These are phyloP conservation scores for Thielaviopsis cerberus DNA, from an alignment of 2,329 filamentous ascomycete species.

Conservation along the genomic window DNA sequence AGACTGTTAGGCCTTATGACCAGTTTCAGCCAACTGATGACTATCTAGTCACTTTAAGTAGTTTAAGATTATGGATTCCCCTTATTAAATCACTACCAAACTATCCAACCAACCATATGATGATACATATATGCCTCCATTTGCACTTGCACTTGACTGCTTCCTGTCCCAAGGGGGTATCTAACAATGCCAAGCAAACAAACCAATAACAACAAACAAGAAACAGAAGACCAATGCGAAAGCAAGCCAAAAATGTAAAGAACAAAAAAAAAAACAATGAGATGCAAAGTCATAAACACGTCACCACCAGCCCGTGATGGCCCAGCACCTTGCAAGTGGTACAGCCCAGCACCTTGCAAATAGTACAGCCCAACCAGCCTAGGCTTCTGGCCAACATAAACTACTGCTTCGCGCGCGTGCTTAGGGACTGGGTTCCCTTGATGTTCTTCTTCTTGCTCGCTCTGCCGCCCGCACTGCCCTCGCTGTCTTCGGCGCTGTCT, in stretches of 20 bases:
- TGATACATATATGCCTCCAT: background rate
- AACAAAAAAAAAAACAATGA: background rate
- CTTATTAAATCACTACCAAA: background rate
- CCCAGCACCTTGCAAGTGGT: background rate
- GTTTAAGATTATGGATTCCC: background rate
- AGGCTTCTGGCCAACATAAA: too few species aligned
- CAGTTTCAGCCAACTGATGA: background rate
- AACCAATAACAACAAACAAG: background rate
- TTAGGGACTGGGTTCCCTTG: constrained; percentile 3
- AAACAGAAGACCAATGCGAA: background rate
- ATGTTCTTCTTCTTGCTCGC: constrained; percentile 7
- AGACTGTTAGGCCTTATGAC: background rate
- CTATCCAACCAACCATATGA: background rate
- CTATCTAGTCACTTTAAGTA: background rate
- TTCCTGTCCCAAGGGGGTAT: background rate
- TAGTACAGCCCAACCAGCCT: background rate
- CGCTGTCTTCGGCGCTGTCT: constrained; percentile 3
- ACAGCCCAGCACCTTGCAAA: background rate
- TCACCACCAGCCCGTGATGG: background rate
- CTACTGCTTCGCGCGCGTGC: background rate
- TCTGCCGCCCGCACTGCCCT: constrained; percentile 1
- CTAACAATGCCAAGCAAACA: background rate
- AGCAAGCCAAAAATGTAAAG: background rate
- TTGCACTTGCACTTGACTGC: background rate
- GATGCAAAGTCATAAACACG: background rate